phyloP scores from a whole-genome alignment of 1,139 yeast species.

The Debaryomyces psychrophilus region DNA sequence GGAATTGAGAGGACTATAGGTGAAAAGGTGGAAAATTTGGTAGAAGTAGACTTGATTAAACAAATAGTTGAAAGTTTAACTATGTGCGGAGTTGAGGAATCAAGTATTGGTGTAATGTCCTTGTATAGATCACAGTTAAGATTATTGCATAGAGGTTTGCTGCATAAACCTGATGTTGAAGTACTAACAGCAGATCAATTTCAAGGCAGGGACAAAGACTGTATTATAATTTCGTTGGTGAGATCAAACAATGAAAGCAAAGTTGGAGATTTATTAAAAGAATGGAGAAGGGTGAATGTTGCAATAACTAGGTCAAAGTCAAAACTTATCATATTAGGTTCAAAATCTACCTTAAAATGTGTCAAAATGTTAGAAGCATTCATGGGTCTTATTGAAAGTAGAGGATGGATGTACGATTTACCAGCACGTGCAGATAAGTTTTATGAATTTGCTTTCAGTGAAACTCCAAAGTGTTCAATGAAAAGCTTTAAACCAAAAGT shows the following conservation, averaged over 20 bases:
- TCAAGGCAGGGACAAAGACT: conserved; percentile 94
- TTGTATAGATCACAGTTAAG: conserved; percentile 82
- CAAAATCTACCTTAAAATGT: conserved; percentile 61
- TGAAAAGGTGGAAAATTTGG: conserved; percentile 70
- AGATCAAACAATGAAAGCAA: conserved; percentile 70
- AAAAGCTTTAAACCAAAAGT: background rate
- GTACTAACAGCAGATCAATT: conserved; percentile 92
- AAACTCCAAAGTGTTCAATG: background rate
- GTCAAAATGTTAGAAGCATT: conserved; percentile 64
- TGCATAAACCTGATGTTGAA: conserved; percentile 55
- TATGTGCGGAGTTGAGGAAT: conserved; percentile 60
- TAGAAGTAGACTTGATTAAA: conserved; percentile 68
- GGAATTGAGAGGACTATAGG: conserved; percentile 60
- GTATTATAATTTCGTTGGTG: conserved; percentile 84
- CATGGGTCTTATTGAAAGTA: conserved; percentile 57
- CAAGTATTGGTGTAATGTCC: conserved; percentile 82
- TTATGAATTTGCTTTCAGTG: conserved; percentile 32
- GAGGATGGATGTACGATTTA: conserved; percentile 66
- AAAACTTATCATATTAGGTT: conserved; percentile 82
- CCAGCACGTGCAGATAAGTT: conserved; percentile 46
- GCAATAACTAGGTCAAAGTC: conserved; percentile 90
- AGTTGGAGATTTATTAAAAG: conserved; percentile 79
- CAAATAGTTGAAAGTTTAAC: conserved; percentile 65
- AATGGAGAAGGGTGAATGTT: conserved; percentile 92
- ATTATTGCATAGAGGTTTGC: conserved; percentile 50